phyloP scores from a whole-genome alignment of 1,284 basidiomycete species.

The Ustilago curta region DNA sequence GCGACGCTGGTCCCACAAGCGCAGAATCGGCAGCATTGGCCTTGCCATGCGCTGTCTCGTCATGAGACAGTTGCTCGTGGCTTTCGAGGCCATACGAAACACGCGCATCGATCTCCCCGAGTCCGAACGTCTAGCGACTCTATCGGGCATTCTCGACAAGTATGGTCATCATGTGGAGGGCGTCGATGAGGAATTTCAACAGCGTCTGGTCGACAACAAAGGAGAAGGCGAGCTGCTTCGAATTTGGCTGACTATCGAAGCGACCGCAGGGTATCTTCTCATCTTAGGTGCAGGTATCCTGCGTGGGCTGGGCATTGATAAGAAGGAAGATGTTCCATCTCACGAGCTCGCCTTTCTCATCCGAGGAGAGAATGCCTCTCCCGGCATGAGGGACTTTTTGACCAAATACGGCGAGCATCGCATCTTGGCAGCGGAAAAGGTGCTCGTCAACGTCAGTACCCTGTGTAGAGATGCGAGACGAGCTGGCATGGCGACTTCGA shows the following conservation, averaged over 20 bases:
- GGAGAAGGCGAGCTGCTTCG: slow-evolving; percentile 12
- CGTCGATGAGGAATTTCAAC: slow-evolving; percentile 19
- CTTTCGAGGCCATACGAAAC: slow-evolving; percentile 28
- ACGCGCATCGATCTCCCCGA: slow-evolving; percentile 19
- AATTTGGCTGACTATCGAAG: slow-evolving; percentile 32
- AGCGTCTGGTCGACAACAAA: slow-evolving; percentile 7
- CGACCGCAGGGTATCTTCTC: slow-evolving; percentile 32
- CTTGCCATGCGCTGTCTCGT: slow-evolving; percentile 38
- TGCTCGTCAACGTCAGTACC: slow-evolving; percentile 26
- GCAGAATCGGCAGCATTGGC: slow-evolving; percentile 32
- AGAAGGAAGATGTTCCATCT: slow-evolving; percentile 25
- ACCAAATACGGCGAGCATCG: slow-evolving; percentile 29
- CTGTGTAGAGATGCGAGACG: slow-evolving; percentile 24
- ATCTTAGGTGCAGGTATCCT: slow-evolving; percentile 26
- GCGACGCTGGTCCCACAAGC: slow-evolving; percentile 25
- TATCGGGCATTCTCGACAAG: slow-evolving; percentile 23
- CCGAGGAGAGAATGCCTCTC: slow-evolving; percentile 31
- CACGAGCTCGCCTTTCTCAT: slow-evolving; percentile 27
- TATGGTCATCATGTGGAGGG: slow-evolving; percentile 7
- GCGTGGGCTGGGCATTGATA: slow-evolving; percentile 39
- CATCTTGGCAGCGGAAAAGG: slow-evolving; percentile 38
- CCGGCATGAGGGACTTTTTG: slow-evolving; percentile 27
- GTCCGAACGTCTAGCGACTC: slow-evolving; percentile 12
- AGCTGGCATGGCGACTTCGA: not conserved
- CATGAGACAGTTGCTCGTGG: slow-evolving; percentile 25